Conservation (phyloP, 495 filamentous ascomycete genomes). For the Glonium stellatum region DNA sequence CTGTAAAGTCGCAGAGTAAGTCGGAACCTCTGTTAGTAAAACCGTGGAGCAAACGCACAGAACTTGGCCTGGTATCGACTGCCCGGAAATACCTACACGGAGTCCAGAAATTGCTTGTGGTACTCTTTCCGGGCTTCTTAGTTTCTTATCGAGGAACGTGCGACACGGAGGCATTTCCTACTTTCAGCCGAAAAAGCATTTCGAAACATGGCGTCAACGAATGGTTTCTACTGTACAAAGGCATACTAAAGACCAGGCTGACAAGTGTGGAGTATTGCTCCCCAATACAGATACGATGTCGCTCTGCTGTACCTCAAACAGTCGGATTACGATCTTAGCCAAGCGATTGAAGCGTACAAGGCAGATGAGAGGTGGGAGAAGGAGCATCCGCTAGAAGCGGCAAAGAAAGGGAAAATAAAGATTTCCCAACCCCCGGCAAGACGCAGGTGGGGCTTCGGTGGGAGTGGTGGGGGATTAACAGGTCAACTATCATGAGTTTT, state of each 20-base stretch:
- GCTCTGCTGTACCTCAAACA: slow-evolving; percentile 64
- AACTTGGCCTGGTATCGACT: too few species aligned
- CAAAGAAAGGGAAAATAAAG: slow-evolving; percentile 36
- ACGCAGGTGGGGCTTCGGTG: slow-evolving; percentile 22
- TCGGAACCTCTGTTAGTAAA: not conserved
- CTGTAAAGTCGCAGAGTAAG: slow-evolving; percentile 61
- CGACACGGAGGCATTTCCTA: too few species aligned
- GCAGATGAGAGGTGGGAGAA: slow-evolving; percentile 68
- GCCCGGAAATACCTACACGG: too few species aligned
- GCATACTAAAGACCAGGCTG: not conserved
- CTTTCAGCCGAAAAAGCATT: too few species aligned
- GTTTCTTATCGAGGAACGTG: slow-evolving; percentile 10
- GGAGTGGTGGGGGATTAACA: slow-evolving; percentile 21
- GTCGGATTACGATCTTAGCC: slow-evolving; percentile 55
- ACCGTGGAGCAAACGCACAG: not conserved
- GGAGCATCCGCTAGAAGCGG: slow-evolving; percentile 51
- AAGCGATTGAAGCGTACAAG: slow-evolving; percentile 52
- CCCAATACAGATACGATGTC: slow-evolving; percentile 53
- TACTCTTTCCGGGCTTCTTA: slow-evolving; percentile 2
- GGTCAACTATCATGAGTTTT: slow-evolving; percentile 18
- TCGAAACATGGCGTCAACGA: too few species aligned
- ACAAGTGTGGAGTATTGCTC: slow-evolving; percentile 30
- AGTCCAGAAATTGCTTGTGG: not conserved
- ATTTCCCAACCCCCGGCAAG: slow-evolving; percentile 1
- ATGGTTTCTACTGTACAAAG: too few species aligned